Base-by-base conservation (phyloP, 2,329 filamentous ascomycete species). In the Fusarium bactridioides region DNA sequence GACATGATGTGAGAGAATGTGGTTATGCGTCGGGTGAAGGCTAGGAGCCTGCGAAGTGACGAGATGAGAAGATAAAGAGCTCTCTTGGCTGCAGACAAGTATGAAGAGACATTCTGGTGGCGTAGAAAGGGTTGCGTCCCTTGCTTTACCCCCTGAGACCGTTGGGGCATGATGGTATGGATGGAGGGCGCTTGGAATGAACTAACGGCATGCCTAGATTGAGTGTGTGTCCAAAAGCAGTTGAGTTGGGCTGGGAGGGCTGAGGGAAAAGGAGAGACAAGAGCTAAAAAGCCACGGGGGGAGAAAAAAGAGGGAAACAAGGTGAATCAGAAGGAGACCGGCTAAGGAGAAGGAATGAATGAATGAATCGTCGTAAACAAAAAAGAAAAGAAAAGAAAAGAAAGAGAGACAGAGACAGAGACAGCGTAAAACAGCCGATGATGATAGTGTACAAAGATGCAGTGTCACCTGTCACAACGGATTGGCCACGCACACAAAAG, bases 1-100 rank as follows among this genome's bases (percentile, higher is more conserved):
- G 70, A 33, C 73, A 77, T 76, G 23, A 55, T 58, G 48, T 8
- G 23, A 38, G 33, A 47, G 60, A 44, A 31, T 21, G 37, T 44
- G 31, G 33, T 43, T 53, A 29, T 64, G 21, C 33, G 47, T 11
- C 33, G n/a, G 38, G 25, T 16, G 9, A 67, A 60, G 44, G 40
- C 44, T 23, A 56, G 16, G 12, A 67, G 25, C 23, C 44, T 56
- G 25, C 51, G 43, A 16, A 38, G 40, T 37, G 62, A 48, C 27
- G 27, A 29, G 35, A 54, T 15, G 10, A 33, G 33, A 48, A 43
- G n/a, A 64, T 44, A 43, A 33, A 43, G 21, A 29, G 31, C 23
- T 16, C 25, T 40, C 25, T 38, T 40, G 16, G 25, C 31, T n/a
- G 23, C 45, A 3, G 33, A 12, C 13, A n/a, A 10, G 33, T 53